Base-by-base conservation (phyloP, 345 rosid species). In the Citrus reticulata region DNA sequence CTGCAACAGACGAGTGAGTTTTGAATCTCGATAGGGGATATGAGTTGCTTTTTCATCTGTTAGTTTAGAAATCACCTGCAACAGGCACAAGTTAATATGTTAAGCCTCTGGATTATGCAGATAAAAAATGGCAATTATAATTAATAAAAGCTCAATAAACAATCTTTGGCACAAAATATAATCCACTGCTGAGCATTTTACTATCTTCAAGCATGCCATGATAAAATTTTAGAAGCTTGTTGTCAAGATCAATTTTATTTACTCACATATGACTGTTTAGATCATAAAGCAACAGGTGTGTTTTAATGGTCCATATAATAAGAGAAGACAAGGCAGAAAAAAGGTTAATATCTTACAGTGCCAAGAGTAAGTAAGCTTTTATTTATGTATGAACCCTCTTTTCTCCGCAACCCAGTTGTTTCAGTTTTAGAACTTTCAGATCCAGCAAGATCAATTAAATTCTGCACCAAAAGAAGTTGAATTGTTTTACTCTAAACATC, bases 351-450 rank as follows among this genome's bases (percentile, higher is more conserved):
- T 63, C 88, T 85, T 70, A 91, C 95, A 42, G 95, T 91, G 82
- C 95, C 93, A 68, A 91, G 93, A 73, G 95, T 86, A 62, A 90
- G 91, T 67, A 91, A 83, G 80, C 95, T 91, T 88, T 90, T 91
- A 63, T 91, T 91, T 78, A 91, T 91, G 78, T 85, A 91, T 54
- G 93, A 91, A 32, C 95, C 95, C 81, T 91, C 95, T 75, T 91
- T 91, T 82, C 93, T 90, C 73, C 93, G 84, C 83, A 90, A 67
- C 40, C 95, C 93, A 79, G 89, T 91, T 65, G 95, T 91, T 81
- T 91, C 95, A 73, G 91, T 83, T 81, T 91, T 91, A 24, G 95
- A 91, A 80, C 95, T 91, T 81, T 91, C 95, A 66, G 95, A 91
- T 73, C 95, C 95, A 27, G 95, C 92, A 65, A 91, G 92, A 84